These are phyloP conservation scores for Boletus smithii DNA, from an alignment of 1,284 basidiomycete species.

Conservation along the genomic window DNA sequence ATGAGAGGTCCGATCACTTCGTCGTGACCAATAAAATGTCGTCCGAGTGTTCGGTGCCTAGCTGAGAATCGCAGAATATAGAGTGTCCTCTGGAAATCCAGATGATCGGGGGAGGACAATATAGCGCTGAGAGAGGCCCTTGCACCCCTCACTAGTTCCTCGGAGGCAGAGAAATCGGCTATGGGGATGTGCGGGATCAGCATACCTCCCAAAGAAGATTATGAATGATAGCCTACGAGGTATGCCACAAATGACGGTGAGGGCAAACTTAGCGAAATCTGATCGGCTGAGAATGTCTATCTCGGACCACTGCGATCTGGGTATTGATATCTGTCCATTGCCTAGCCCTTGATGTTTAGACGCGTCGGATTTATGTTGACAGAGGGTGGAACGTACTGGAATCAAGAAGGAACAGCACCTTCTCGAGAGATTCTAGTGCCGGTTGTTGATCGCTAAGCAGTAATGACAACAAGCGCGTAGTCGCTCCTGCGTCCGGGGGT, in stretches of 20 bases:
- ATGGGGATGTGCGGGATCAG: neutral
- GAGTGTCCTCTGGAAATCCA: neutral
- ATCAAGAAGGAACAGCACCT: constrained; percentile 7
- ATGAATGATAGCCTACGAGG: neutral
- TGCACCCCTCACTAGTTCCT: neutral
- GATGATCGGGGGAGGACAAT: neutral
- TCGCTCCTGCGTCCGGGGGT: neutral
- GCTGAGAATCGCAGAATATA: constrained; percentile 3
- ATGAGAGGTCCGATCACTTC: neutral
- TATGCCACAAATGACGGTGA: constrained; percentile 1
- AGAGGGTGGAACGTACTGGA: neutral
- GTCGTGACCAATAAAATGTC: neutral
- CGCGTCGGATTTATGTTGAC: neutral
- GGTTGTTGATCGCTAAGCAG: neutral
- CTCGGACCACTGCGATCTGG: constrained; percentile 1
- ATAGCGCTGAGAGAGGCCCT: neutral
- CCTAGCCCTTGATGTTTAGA: neutral
- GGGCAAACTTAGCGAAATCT: neutral
- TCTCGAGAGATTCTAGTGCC: neutral
- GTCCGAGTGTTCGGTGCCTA: neutral
- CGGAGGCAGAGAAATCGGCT: neutral
- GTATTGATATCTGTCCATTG: neutral
- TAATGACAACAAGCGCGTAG: neutral
- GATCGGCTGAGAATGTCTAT: too few relatives aligned
- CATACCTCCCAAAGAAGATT: neutral